Conservation (phyloP, 2,329 filamentous ascomycete species). For the Botrytis galanthina region DNA sequence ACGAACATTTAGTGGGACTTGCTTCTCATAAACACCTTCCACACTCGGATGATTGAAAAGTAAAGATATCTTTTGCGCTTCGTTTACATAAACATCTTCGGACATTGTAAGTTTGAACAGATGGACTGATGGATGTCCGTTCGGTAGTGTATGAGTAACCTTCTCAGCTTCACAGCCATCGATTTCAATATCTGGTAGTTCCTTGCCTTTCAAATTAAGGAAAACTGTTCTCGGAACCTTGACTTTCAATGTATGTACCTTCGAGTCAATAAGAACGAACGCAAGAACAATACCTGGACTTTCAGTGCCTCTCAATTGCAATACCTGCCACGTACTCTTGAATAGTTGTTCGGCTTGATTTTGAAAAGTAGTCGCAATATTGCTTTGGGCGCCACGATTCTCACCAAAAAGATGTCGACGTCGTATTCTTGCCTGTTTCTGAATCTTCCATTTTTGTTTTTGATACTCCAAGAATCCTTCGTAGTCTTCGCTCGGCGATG, state of each 20-base stretch:
- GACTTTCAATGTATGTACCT: slow-evolving; percentile 83
- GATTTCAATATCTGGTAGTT: slow-evolving; percentile 85
- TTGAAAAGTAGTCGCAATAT: slow-evolving; percentile 72
- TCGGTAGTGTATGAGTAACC: slow-evolving; percentile 88
- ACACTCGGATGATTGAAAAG: slow-evolving; percentile 92
- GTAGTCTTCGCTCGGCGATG: slow-evolving; percentile 82
- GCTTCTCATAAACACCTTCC: slow-evolving; percentile 95
- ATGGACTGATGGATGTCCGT: slow-evolving; percentile 90
- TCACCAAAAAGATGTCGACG: slow-evolving; percentile 93
- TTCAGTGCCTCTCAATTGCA: slow-evolving; percentile 81
- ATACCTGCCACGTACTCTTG: slow-evolving; percentile 89
- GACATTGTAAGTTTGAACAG: slow-evolving; percentile 91
- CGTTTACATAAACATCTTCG: slow-evolving; percentile 82
- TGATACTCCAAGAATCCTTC: slow-evolving; percentile 86
- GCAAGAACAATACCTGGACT: slow-evolving; percentile 83
- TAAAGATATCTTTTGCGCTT: slow-evolving; percentile 76
- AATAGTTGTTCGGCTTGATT: slow-evolving; percentile 90
- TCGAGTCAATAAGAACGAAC: slow-evolving; percentile 89
- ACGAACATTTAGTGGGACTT: slow-evolving; percentile 81
- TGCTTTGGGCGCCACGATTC: slow-evolving; percentile 64
- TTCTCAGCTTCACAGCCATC: slow-evolving; percentile 87
- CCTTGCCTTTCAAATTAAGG: slow-evolving; percentile 83
- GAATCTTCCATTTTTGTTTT: slow-evolving; percentile 98
- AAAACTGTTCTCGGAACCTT: slow-evolving; percentile 88
- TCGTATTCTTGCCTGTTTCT: slow-evolving; percentile 82